Evolutionary conservation across 2,329 filamentous ascomycete genomes (phyloP), one percentile per base, ranked within the genome.

Genomic region (Sclerotinia minor): DNA sequence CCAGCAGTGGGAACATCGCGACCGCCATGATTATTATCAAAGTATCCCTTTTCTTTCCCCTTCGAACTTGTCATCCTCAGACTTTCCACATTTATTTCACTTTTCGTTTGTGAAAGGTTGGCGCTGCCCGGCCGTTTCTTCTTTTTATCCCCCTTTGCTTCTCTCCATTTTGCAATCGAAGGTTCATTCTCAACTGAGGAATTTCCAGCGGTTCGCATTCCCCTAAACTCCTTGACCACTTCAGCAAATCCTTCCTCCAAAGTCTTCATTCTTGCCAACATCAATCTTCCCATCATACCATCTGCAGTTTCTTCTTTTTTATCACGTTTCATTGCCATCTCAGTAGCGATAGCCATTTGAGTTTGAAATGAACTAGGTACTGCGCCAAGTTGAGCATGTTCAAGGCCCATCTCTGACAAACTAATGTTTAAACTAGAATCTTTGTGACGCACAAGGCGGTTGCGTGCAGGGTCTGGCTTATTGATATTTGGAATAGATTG

Each of bases 201-300:
- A 67, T 75, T 76, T 3, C 71, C 74, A 6, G 75, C 73, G 5
- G 75, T 76, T 15, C 74, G 68, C 71, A 76, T 73, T 0, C 71
- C 74, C 29, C 73, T 69, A 26, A 96, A 89, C 78, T 95, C 92
- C 70, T 87, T 87, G 67, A 93, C 86, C n/a, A 96, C 89, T 69
- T 97, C 92, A 2, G 90, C 85, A 77, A 98, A 94, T 19, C 93
- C 90, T 79, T 96, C 92, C 77, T 98, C 94, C 2, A 98, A 83
- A 9, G 90, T 94, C 77, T 95, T 95, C 92, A 97, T 97, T 45
- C 92, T 84, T 11, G 92, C 92, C 57, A 97, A 82, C 79, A 97
- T 90, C 57, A 97, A 84, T 67, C 92, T 86, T 72, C 89, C 85
- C 75, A 90, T 88, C 85, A 94, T 90, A 52, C 91, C 86, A 75